phyloP scores from a whole-genome alignment of 805 yeast genomes.

The Sugiyamaella valdiviana region DNA sequence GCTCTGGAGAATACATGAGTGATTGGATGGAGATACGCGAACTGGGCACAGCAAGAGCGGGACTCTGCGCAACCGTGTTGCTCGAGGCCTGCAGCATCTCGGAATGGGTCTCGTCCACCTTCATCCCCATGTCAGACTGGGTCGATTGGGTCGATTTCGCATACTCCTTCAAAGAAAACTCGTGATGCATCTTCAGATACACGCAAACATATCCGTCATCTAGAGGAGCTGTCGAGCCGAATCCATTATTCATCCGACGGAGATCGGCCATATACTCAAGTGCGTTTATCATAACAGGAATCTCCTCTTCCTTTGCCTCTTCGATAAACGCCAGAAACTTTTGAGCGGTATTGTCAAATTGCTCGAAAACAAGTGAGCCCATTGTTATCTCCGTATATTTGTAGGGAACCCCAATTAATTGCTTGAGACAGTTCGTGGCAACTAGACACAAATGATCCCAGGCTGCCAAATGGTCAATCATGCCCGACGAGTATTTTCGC shows the following conservation, averaged over 20 bases:
- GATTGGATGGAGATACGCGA: constrained; percentile 9
- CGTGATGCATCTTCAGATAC: constrained; percentile 44
- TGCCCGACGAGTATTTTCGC: constrained; percentile 70
- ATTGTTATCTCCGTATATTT: constrained; percentile 49
- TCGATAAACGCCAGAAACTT: constrained; percentile 24
- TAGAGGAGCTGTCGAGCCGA: constrained; percentile 65
- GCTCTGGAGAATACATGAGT: constrained; percentile 2
- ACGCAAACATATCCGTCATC: constrained; percentile 67
- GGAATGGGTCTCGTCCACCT: not conserved
- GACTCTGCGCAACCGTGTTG: too few relatives aligned
- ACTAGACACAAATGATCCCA: constrained; percentile 60
- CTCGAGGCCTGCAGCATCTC: not conserved
- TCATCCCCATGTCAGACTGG: not conserved
- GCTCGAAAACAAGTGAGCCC: constrained; percentile 39
- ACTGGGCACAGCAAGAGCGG: not conserved
- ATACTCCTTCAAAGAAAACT: constrained; percentile 1
- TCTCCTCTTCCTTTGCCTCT: constrained; percentile 24
- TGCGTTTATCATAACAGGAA: constrained; percentile 19
- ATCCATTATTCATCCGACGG: constrained; percentile 69
- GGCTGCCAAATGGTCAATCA: constrained; percentile 55
- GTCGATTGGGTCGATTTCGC: not conserved
- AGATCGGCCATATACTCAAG: constrained; percentile 41
- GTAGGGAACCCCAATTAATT: constrained; percentile 38
- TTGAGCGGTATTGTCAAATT: constrained; percentile 38
- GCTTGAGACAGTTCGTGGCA: constrained; percentile 47